Base-by-base conservation (phyloP, 805 yeast species). In the Saturnispora silvae region DNA sequence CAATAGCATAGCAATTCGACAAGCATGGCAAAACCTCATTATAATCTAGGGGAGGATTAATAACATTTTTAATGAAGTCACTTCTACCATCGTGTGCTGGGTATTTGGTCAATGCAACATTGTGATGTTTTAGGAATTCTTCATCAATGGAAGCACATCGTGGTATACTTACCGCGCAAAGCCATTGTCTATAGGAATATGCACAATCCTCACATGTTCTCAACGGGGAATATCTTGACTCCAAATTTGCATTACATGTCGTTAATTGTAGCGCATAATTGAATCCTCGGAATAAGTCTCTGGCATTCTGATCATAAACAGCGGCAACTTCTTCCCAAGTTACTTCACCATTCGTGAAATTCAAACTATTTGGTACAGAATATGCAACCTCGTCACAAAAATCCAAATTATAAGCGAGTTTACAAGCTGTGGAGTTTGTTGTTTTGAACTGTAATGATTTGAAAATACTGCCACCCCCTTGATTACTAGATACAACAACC, bases 11-110 rank as follows among this genome's bases (percentile, higher is more conserved):
- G 56, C 97, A 92, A 44, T 79, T 70, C 50, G 81, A 77, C 34
- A 80, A 67, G 53, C 98, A 89, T 1, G 98, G 98, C 40, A 84
- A 55, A 3, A 92, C 68, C 57, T 89, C 98, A 48, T 67, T 77
- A 57, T 87, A 89, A 19, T 57, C 52, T 10, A 57, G 50, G 4
- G 68, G 65, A 0, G 86, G 83, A 4, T 69, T 63, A 22, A 80
- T 61, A 1, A 69, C 51, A 3, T 55, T 44, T 45, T 75, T 70
- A 28, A 89, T 65, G 44, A 69, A 72, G 4, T 60, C 59, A 47
- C 71, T 82, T 44, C 98, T 67, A 9, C 82, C 77, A 4, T 63
- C 54, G 13, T 66, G 66, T 4, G 61, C 61, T 3, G 59, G 55
- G 24, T 94, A 63, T 20, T n/a, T n/a, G n/a, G n/a, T n/a, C n/a